Evolutionary conservation across 1,284 basidiomycete genomes (phyloP), one percentile per base, ranked within the genome.

Genomic region (Pyrrhoderma noxium): DNA sequence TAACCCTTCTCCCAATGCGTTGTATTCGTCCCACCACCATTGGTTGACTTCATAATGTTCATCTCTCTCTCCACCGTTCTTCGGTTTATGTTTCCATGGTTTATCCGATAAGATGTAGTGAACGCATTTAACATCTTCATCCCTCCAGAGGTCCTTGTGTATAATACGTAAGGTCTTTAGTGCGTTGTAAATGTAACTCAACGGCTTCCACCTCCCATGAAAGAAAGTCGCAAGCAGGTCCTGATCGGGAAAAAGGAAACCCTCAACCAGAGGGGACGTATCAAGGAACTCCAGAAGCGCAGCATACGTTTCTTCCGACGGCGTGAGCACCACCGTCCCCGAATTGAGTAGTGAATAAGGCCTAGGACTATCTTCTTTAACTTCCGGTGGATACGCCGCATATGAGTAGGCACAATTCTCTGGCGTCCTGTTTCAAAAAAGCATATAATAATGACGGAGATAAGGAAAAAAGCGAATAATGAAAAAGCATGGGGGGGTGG

Each of bases 241-340:
- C 67, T 98, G 94, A 65, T 98, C 94, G 1, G 93, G 85, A 66
- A 98, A 98, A 37, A 73, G 73, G 69, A 85, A 94, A 1, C 74
- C 74, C 3, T 79, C 60, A 13, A 96, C 74, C 4, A 79, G 74
- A 3, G 85, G 80, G 22, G 85, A 84, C 1, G 80, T 85, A 50
- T 73, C 64, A 47, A 97, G 77, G 65, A 79, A 80, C 37, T 78
- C 59, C 18, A 78, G 73, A 7, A 84, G 71, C 11, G 70, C 61
- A 2, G 64, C 55, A 47, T 90, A 86, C 1, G 64, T 61, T 3
- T 54, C 45, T 8, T 62, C 54, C 57, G 76, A 67, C 0, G 94
- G 95, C n/a, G 76, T 79, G 40, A 96, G 73, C 37, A 98, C 80
- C 48, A 98, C 89, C 2, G 87, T 78, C 21, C 94, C 95, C 1